Evolutionary conservation across 441 rosid species (phyloP).

Genomic region (Populus hybrid): DNA sequence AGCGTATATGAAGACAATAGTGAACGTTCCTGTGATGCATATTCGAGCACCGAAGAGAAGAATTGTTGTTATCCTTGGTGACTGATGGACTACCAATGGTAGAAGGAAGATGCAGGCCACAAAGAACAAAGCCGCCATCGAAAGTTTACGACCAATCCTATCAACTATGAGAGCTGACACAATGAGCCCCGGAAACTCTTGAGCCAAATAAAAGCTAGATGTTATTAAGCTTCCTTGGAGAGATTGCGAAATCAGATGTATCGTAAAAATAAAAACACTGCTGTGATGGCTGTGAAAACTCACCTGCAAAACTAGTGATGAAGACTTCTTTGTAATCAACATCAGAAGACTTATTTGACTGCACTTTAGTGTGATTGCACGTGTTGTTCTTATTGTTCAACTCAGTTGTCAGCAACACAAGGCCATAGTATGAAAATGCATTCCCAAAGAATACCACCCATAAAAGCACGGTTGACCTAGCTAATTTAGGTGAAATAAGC

Average conservation of each 20-base stretch:
- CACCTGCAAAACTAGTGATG: slow-evolving; percentile 85
- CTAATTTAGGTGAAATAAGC: slow-evolving; percentile 70
- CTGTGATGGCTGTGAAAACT: neutral
- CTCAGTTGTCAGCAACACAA: slow-evolving; percentile 88
- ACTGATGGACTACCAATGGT: slow-evolving; percentile 66
- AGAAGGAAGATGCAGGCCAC: slow-evolving; percentile 58
- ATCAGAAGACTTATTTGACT: slow-evolving; percentile 32
- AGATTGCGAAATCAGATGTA: neutral
- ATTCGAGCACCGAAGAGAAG: slow-evolving; percentile 80
- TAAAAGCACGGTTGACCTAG: slow-evolving; percentile 62
- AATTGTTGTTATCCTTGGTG: slow-evolving; percentile 50
- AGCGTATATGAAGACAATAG: slow-evolving; percentile 71
- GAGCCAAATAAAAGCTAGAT: slow-evolving; percentile 18
- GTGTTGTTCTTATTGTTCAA: slow-evolving; percentile 51
- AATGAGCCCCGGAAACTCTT: slow-evolving; percentile 80
- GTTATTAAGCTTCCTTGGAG: slow-evolving; percentile 11
- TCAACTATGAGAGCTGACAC: slow-evolving; percentile 71
- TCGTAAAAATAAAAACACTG: slow-evolving; percentile 1
- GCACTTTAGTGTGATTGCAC: slow-evolving; percentile 34
- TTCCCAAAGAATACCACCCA: slow-evolving; percentile 89
- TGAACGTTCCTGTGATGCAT: slow-evolving; percentile 78
- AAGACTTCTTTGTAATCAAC: slow-evolving; percentile 70
- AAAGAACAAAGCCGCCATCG: slow-evolving; percentile 74
- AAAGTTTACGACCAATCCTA: slow-evolving; percentile 72
- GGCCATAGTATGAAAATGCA: slow-evolving; percentile 84